Evolutionary conservation across 1,139 yeast species (phyloP), one percentile per base, ranked within the genome.

Genomic region (Saccharomyces hybrid): DNA sequence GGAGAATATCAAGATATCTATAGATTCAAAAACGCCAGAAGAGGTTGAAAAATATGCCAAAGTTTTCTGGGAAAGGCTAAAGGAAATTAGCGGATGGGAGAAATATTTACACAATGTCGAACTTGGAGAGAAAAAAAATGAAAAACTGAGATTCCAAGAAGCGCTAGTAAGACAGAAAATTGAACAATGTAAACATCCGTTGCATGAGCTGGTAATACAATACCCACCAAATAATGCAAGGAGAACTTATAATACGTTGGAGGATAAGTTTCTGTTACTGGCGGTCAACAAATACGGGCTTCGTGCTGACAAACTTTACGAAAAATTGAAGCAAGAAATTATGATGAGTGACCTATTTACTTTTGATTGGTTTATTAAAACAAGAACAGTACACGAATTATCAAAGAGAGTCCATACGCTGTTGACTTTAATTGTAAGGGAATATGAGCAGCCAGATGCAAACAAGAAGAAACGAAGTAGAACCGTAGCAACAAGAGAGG

Each of bases 211-310:
- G 70, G 76, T 75, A 26, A 84, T 93, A 47, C 86, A 81, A 54
- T 90, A 90, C 63, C 97, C 97, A 0, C 95, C 96, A n/a, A 89
- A 89, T 65, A 90, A 89, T 67, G 89, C 97, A 41, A 86, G 89
- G 64, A 75, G 95, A 63, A 80, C 88, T 5, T 93, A 89, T 68
- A 84, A 95, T 5, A 87, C 87, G 53, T 77, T 82, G 1, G 99
- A 93, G 68, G 99, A 93, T 67, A 79, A 96, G 54, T 93, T 87
- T 67, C 74, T 93, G 52, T 72, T 95, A 54, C 74, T 81, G 38
- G 83, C 86, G 61, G 86, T 89, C 47, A 79, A 88, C 68, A 84
- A 86, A 60, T 79, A 84, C 62, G 99, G 99, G 0, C 73, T 91
- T 25, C 81, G 84, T 63, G 75, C 82, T 32, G 88, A 86, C 46